Evolutionary conservation across 2,329 filamentous ascomycete genomes (phyloP), one percentile per base, ranked within the genome.

Genomic region (Elsinoe perseae): DNA sequence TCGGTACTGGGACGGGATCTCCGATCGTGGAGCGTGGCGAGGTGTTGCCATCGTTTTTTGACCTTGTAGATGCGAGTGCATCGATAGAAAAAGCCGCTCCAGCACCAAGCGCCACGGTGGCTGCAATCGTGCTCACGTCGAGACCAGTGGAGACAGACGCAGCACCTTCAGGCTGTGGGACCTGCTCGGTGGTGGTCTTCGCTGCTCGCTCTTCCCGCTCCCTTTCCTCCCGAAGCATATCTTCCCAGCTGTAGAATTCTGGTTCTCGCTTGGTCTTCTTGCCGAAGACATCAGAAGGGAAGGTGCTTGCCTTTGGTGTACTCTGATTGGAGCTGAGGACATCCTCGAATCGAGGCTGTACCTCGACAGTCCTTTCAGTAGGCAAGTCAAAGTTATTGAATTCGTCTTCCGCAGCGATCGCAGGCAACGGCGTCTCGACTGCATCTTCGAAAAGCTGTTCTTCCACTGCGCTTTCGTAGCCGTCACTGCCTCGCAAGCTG

Each of bases 301-400:
- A 79, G 8, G 73, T 69, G 16, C 75, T 77, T 3, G 84, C 84
- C 59, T 82, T 87, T 1, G 87, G 86, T 1, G 86, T 90, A 0
- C 79, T 78, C 64, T 88, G 81, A 61, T 83, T 75, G 4, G 84
- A 87, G 43, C 77, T 84, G 7, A 83, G 71, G 25, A 78, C 65
- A 50, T 83, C 79, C 7, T 72, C 65, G 21, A 36, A 28, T 1
- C n/a, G 25, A 8, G 25, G 16, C 12, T 28, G 42, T n/a, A 30
- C 40, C 52, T 38, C 59, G 38, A 18, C 42, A 56, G n/a, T 54
- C 27, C 7, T 50, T 44, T 54, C 32, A 30, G 28, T n/a, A 23
- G 40, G 40, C 40, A 25, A 25, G 28, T 52, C 48, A 20, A 52
- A 52, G 2, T n/a, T 52, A 12, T 21, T 23, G 30, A 52, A 52